Conservation (phyloP, 2,329 filamentous ascomycete species). For the Diplodia mutila region DNA sequence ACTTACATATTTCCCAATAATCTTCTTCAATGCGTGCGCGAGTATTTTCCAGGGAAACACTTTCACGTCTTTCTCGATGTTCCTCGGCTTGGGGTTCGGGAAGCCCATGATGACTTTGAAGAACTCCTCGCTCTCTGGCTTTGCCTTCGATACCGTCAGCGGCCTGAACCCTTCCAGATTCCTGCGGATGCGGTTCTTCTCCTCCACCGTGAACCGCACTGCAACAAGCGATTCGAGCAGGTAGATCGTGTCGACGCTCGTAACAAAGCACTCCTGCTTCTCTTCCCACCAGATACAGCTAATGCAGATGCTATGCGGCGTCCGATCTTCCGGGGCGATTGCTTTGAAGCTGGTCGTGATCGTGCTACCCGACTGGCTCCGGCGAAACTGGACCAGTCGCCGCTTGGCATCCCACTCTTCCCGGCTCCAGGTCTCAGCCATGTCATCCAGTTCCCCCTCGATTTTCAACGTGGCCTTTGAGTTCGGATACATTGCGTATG, state of each 20-base stretch:
- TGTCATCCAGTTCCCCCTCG: slow-evolving; percentile 78
- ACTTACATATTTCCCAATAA: slow-evolving; percentile 92
- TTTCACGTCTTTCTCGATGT: slow-evolving; percentile 99
- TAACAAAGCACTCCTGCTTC: slow-evolving; percentile 88
- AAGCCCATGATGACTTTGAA: slow-evolving; percentile 99
- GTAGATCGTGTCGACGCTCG: slow-evolving; percentile 94
- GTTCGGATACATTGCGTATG: slow-evolving; percentile 77
- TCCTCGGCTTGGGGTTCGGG: slow-evolving; percentile 89
- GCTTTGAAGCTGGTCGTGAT: slow-evolving; percentile 80
- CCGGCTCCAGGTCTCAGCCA: slow-evolving; percentile 80
- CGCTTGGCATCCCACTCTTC: slow-evolving; percentile 81
- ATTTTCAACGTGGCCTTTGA: slow-evolving; percentile 82
- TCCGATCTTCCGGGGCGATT: slow-evolving; percentile 76
- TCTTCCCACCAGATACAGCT: slow-evolving; percentile 98
- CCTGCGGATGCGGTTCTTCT: slow-evolving; percentile 96
- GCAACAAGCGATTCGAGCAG: slow-evolving; percentile 90
- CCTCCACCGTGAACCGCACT: slow-evolving; percentile 87
- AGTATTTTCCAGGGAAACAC: slow-evolving; percentile 97
- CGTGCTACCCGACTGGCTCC: slow-evolving; percentile 79
- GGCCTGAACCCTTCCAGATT: slow-evolving; percentile 95
- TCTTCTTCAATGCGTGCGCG: slow-evolving; percentile 87
- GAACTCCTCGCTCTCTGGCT: slow-evolving; percentile 90
- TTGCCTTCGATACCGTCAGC: slow-evolving; percentile 89
- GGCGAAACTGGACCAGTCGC: slow-evolving; percentile 85
- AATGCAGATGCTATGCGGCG: slow-evolving; percentile 85